Evolutionary conservation across 805 yeast species (phyloP).

Genomic region (Candida orba): DNA sequence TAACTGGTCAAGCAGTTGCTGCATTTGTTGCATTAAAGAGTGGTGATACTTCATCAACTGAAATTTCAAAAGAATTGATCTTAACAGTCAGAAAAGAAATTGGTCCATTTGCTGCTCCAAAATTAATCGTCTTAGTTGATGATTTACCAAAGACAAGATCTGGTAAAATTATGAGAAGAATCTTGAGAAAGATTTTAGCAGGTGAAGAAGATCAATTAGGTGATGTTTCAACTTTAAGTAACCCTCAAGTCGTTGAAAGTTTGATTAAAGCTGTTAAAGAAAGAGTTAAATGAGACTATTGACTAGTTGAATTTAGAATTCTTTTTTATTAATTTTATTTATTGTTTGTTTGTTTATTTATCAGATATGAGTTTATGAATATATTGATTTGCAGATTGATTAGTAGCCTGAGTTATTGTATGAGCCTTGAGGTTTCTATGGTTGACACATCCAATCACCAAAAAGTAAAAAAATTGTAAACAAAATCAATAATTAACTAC

Average conservation of each 20-base stretch:
- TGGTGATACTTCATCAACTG: slow-evolving; percentile 20
- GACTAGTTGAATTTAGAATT: background rate
- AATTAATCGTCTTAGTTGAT: slow-evolving; percentile 59
- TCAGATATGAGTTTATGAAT: background rate
- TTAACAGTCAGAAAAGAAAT: slow-evolving; percentile 70
- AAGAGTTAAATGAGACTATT: slow-evolving; percentile 7
- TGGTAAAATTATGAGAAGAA: slow-evolving; percentile 84
- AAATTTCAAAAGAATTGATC: slow-evolving; percentile 53
- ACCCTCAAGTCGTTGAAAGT: slow-evolving; percentile 66
- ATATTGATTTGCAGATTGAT: too few species aligned
- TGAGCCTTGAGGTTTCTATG: too few species aligned
- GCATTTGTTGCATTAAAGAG: slow-evolving; percentile 70
- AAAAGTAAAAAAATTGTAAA: too few species aligned
- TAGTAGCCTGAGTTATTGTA: too few species aligned
- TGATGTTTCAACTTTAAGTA: slow-evolving; percentile 69
- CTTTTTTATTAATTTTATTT: background rate
- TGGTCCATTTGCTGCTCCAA: slow-evolving; percentile 86
- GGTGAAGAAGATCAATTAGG: slow-evolving; percentile 78
- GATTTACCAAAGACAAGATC: slow-evolving; percentile 84
- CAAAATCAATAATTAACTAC: too few species aligned
- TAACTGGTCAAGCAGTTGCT: slow-evolving; percentile 83
- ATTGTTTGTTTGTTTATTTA: background rate
- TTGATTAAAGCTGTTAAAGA: slow-evolving; percentile 46
- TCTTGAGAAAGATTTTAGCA: slow-evolving; percentile 67
- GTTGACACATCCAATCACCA: too few species aligned